Evolutionary conservation across 1,284 basidiomycete genomes (phyloP).

Genomic region (Cerrena zonata): DNA sequence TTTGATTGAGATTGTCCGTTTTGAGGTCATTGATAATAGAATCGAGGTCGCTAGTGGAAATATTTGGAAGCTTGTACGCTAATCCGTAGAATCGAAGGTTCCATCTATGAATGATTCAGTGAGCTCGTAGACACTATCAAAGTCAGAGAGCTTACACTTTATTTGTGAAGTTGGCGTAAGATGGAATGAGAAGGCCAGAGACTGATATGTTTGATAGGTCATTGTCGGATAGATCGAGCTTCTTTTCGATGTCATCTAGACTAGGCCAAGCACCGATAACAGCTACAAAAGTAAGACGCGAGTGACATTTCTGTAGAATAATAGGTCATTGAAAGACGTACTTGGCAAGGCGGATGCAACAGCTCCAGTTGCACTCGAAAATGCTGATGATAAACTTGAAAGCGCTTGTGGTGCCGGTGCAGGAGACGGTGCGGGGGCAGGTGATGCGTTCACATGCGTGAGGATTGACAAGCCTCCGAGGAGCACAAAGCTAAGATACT

Average conservation of each 20-base stretch:
- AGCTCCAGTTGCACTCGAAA: conserved; percentile 19
- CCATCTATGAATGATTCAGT: conserved; percentile 13
- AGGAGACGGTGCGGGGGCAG: conserved; percentile 14
- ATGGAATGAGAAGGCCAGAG: conserved; percentile 22
- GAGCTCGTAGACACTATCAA: not conserved
- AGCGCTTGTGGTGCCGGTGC: conserved; percentile 16
- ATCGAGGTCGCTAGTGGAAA: conserved; percentile 20
- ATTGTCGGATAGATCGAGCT: conserved; percentile 14
- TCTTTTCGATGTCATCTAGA: conserved; percentile 23
- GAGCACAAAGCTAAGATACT: not conserved
- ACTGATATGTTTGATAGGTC: conserved; percentile 18
- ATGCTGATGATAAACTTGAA: conserved; percentile 15
- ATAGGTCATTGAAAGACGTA: no score
- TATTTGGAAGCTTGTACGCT: conserved; percentile 21
- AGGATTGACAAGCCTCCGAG: conserved; percentile 6
- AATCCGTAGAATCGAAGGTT: conserved; percentile 25
- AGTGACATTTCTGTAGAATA: no score
- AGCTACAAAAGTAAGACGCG: conserved; percentile 9
- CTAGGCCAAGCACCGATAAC: conserved; percentile 23
- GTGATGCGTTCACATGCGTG: conserved; percentile 11
- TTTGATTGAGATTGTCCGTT: conserved; percentile 20
- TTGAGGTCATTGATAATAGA: conserved; percentile 21
- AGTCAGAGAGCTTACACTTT: conserved; percentile 11
- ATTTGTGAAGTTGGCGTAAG: conserved; percentile 21
- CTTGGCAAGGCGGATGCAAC: conserved; percentile 20